These are phyloP conservation scores for Leccinum boreale DNA, from an alignment of 768 basidiomycete species.

Conservation along the genomic window DNA sequence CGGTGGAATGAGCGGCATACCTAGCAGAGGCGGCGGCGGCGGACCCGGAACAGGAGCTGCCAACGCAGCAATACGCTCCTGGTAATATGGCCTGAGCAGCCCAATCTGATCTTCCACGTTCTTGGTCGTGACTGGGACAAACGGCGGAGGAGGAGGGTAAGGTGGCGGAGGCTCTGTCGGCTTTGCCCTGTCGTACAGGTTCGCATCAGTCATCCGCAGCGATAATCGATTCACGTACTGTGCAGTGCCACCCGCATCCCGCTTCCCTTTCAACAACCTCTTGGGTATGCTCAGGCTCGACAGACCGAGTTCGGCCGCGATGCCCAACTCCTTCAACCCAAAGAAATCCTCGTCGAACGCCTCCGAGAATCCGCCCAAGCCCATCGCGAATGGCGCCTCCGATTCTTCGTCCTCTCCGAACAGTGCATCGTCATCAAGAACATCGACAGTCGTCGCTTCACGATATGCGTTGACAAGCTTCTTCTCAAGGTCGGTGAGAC, in stretches of 20 bases:
- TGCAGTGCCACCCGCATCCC: constrained; percentile 38
- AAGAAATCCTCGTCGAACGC: constrained; percentile 91
- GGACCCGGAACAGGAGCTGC: constrained; percentile 25
- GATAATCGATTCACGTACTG: constrained; percentile 41
- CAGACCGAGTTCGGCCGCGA: constrained; percentile 81
- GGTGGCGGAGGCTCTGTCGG: constrained; percentile 75
- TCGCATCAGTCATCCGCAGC: constrained; percentile 2
- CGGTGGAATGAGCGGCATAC: constrained; percentile 17
- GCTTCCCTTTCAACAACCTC: constrained; percentile 65
- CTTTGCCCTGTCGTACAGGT: constrained; percentile 43
- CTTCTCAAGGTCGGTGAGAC: constrained; percentile 78
- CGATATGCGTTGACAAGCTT: constrained; percentile 82
- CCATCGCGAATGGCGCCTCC: constrained; percentile 68
- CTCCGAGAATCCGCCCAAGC: constrained; percentile 75
- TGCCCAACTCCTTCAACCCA: constrained; percentile 82
- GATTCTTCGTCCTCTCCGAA: constrained; percentile 60
- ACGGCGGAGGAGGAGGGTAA: constrained; percentile 82
- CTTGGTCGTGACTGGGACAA: constrained; percentile 64
- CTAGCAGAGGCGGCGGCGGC: constrained; percentile 13
- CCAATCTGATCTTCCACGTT: constrained; percentile 81
- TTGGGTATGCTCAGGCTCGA: constrained; percentile 77
- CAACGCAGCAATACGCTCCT: constrained; percentile 48
- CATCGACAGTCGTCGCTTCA: constrained; percentile 54
- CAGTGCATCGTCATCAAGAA: constrained; percentile 49
- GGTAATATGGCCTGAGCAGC: constrained; percentile 75